These are phyloP conservation scores for Aegilops umbellulata DNA, from an alignment of 176 grass and related monocot genomes.

Conservation along the genomic window DNA sequence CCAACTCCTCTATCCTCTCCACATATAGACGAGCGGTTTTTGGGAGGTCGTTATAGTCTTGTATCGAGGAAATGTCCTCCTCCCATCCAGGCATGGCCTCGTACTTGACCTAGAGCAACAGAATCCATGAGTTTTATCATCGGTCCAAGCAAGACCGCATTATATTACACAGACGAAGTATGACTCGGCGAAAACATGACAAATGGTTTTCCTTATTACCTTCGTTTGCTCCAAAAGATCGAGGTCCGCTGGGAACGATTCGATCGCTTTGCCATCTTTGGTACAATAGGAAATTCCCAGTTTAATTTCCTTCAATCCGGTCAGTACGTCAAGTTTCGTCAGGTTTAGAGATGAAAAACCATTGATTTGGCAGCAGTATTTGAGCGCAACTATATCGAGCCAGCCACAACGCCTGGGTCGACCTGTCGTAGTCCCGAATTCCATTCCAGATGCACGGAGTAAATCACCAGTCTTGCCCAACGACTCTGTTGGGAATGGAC, in stretches of 20 bases:
- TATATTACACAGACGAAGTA: too few relatives aligned
- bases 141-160: background rate
- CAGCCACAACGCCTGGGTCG: constrained; percentile 86
- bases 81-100: constrained; percentile 81
- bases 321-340: constrained; percentile 84
- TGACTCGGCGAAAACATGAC: too few relatives aligned
- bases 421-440: constrained; percentile 88
- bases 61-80: constrained; percentile 65
- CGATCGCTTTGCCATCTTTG: constrained; percentile 34
- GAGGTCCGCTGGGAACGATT: constrained; percentile 74
- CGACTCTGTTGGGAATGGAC: constrained; percentile 87
- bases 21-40: constrained; percentile 60
- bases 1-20: constrained; percentile 85
- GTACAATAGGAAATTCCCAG: constrained; percentile 54
- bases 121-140: background rate
- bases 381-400: constrained; percentile 86
- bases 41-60: constrained; percentile 69
- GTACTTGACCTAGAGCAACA: constrained; percentile 70
- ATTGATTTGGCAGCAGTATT: constrained; percentile 81
- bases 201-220: constrained; percentile 7
- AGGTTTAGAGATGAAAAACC: constrained; percentile 90
- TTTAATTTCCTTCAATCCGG: constrained; percentile 69
- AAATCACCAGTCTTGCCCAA: constrained; percentile 68
- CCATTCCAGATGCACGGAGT: constrained; percentile 74
- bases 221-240: constrained; percentile 62